Percentiles rank a stretch among this genome's conserved stretches.
Evolutionary conservation across 2,329 filamentous ascomycete species (phyloP).

Genomic region (Ascochyta koolunga): DNA sequence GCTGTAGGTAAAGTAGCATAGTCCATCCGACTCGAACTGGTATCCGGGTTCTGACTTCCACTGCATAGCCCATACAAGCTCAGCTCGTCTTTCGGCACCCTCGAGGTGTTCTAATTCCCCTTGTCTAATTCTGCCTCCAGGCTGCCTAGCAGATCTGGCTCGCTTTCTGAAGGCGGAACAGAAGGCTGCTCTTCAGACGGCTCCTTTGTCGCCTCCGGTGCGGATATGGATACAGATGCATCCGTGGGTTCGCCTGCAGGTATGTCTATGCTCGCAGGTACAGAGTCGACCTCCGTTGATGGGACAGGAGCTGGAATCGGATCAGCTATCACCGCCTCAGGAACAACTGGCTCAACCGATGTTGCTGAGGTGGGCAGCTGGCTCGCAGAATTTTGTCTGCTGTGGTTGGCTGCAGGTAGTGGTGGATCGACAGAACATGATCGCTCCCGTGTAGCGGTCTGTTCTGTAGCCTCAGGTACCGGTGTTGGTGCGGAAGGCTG

Average conservation of each 20-base stretch:
- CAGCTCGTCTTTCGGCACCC: neutral
- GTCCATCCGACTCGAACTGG: neutral
- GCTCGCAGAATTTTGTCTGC: conserved; percentile 45
- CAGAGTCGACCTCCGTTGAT: conserved; percentile 2
- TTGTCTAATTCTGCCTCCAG: conserved; percentile 54
- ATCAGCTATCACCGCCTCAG: conserved; percentile 1
- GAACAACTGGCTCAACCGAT: neutral
- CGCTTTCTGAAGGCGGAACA: conserved; percentile 41
- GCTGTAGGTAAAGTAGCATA: neutral
- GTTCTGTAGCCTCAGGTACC: conserved; percentile 8
- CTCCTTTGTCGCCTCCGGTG: conserved; percentile 9
- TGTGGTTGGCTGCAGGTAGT: conserved; percentile 46
- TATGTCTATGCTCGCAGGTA: conserved; percentile 3
- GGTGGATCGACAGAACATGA: conserved; percentile 53
- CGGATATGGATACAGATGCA: conserved; percentile 7
- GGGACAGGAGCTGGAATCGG: conserved; percentile 6
- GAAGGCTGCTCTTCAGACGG: conserved; percentile 19
- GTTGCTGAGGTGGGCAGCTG: conserved; percentile 31
- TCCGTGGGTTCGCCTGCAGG: conserved; percentile 1
- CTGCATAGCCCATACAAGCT: neutral
- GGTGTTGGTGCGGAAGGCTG: conserved; percentile 1
- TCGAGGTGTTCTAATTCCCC: conserved; percentile 12
- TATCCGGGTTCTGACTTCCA: neutral
- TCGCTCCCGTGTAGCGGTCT: conserved; percentile 31
- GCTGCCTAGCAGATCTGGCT: conserved; percentile 55